Evolutionary conservation across 805 yeast species (phyloP), one percentile per base, ranked within the genome.

Genomic region (Starmera pachycereana): DNA sequence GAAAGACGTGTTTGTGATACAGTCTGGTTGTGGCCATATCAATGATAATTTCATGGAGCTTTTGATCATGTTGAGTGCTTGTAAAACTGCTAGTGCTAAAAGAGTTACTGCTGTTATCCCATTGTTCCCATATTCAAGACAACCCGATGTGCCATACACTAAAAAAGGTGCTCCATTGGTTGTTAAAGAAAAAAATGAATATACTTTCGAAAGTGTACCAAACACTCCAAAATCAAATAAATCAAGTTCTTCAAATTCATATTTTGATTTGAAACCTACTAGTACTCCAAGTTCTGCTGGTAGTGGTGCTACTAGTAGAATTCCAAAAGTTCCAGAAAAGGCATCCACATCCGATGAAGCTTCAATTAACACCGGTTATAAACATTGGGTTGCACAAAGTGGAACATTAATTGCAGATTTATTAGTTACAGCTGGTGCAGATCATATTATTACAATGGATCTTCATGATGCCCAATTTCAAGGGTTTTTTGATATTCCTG

Each of bases 381-480:
- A 85, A 56, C 81, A 87, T 49, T 92, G 98, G 97, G 81, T 89
- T 30, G 92, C 96, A 1, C 97, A 89, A 62, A 78, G 89, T 30
- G 98, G 98, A 11, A 88, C 95, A 3, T 67, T 92, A 44, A 75
- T 92, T 47, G 97, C 97, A 32, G 82, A 87, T 50, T 64, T 92
- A 45, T 65, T 92, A 47, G 83, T 87, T 4, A 75, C 90, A 2
- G 92, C 97, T 0, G 98, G 98, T 32, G 96, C 97, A 1, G 95
- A 92, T 61, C 92, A 94, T 54, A 79, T 89, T 41, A 88, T 92
- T 47, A 92, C 99, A 3, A 89, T 92, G 97, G 99, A 92, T 57
- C 68, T 92, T 42, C 99, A 92, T 58, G 98, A 92, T 55, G 88
- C 97, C 2, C 98, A 92, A 61, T 92, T 87, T 62, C 97, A 94